Base-by-base conservation (phyloP, 2,329 filamentous ascomycete species). In the Calonectria pauciramosa region DNA sequence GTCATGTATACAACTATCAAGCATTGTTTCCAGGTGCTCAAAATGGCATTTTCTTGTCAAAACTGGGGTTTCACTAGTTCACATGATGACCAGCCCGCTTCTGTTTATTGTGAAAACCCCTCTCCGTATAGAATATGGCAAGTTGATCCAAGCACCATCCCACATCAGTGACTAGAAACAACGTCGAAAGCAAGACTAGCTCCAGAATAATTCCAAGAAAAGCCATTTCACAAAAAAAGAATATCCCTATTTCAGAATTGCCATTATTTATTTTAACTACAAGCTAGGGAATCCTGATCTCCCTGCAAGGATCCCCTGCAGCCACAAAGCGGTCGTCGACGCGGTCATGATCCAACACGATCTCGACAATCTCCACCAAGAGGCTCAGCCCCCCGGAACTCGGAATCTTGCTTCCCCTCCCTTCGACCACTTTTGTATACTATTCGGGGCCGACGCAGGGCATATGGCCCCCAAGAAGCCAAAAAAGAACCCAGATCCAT, bases 301-400 rank as follows among this genome's bases (percentile, higher is more conserved):
- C n/a, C 9, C n/a, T 11, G 44, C 44, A 47, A 23, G 44, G 44
- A 47, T 47, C 44, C 44, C 44, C 44, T 23, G 44, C 44, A 23
- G n/a, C 34, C 2, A 36, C 8, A 23, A 23, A 23, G 44, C 6
- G n/a, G 20, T 4, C 3, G 2, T n/a, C n/a, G 41, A 38, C 9
- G 20, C 9, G 44, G n/a, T 13, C 44, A n/a, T 47, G 20, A 47
- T 47, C 44, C 44, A 47, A 47, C 44, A 47, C 44, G 44, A 47
- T 47, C 44, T 47, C 13, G 34, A 63, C 38, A 63, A 63, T 41
- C 56, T 63, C 56, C 56, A 63, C 56, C 56, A 63, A 11, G 26
- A 36, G 34, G 36, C 56, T 63, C 56, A 63, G 56, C 56, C 56
- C 34, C 56, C 26, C 56, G 56, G 56, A 16, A 63, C 56, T 63